These are phyloP conservation scores for Salix koriyanagi DNA, from an alignment of 345 rosid genomes.

Conservation along the genomic window DNA sequence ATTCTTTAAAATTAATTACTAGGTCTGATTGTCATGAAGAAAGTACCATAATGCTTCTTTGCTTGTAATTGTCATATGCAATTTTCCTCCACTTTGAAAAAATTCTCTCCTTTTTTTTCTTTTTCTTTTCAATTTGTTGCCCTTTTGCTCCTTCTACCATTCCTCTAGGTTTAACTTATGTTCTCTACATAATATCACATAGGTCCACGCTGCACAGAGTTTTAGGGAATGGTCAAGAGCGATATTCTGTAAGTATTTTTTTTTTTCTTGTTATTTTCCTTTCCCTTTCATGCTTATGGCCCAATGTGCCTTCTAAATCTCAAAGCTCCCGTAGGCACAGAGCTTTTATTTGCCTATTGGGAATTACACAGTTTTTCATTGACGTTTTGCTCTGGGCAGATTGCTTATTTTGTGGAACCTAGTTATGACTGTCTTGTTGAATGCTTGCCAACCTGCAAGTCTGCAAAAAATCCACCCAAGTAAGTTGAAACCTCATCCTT, in stretches of 20 bases:
- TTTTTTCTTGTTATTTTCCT: neutral
- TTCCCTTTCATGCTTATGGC: neutral
- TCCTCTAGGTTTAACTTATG: neutral
- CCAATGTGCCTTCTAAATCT: too few relatives aligned
- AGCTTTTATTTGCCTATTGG: too few relatives aligned
- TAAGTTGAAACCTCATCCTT: constrained; percentile 5
- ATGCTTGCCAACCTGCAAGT: constrained; percentile 70
- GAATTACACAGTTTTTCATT: neutral
- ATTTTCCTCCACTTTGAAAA: neutral
- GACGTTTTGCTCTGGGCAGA: constrained; percentile 36
- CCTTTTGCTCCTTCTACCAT: neutral
- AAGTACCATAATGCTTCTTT: too few relatives aligned
- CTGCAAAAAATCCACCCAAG: constrained; percentile 56
- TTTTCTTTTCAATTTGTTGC: neutral
- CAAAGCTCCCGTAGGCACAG: too few relatives aligned
- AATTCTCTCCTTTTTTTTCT: neutral
- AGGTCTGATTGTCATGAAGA: too few relatives aligned
- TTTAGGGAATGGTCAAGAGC: constrained; percentile 59
- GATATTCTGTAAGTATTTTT: constrained; percentile 50
- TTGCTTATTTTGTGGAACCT: constrained; percentile 64
- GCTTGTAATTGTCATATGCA: too few relatives aligned
- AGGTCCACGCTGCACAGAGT: constrained; percentile 84
- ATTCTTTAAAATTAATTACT: too few relatives aligned
- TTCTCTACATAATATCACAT: neutral
- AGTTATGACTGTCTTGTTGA: constrained; percentile 54